These are phyloP conservation scores for Musa troglodytarum DNA, from an alignment of 176 grass and related monocot species.

Conservation along the genomic window DNA sequence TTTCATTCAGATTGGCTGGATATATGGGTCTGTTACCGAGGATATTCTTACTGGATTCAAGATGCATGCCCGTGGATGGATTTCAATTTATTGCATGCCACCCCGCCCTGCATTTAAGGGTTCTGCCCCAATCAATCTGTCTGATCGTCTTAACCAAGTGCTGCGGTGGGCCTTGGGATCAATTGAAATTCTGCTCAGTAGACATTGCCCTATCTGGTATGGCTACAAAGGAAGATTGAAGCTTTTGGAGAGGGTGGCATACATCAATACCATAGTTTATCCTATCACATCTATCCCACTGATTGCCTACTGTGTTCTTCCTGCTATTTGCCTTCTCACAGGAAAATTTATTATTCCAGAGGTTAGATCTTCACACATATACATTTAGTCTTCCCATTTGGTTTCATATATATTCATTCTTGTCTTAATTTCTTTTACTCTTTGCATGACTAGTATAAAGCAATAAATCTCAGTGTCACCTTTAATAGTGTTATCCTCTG, in stretches of 20 bases:
- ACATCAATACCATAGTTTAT: slow-evolving; percentile 35
- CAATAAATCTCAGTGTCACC: background rate
- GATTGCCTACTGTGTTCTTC: slow-evolving; percentile 50
- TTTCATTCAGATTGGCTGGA: slow-evolving; percentile 43
- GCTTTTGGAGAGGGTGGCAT: slow-evolving; percentile 45
- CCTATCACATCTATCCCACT: slow-evolving; percentile 50
- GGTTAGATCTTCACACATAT: slow-evolving; percentile 2
- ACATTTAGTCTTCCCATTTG: background rate
- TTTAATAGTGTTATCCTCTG: no score
- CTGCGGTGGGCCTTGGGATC: slow-evolving; percentile 37
- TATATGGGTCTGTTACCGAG: slow-evolving; percentile 30
- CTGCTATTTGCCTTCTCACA: slow-evolving; percentile 48
- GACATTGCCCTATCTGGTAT: slow-evolving; percentile 50
- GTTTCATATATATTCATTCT: background rate
- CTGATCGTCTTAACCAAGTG: slow-evolving; percentile 35
- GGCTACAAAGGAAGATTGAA: slow-evolving; percentile 25
- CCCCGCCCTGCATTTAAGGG: slow-evolving; percentile 29
- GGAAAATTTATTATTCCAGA: slow-evolving; percentile 44
- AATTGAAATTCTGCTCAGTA: slow-evolving; percentile 39
- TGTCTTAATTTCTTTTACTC: background rate
- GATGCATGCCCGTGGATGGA: slow-evolving; percentile 71
- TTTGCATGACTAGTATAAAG: background rate
- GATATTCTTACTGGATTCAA: slow-evolving; percentile 35
- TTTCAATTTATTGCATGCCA: slow-evolving; percentile 52
- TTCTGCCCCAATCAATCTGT: slow-evolving; percentile 19